Evolutionary conservation across 257 asterid species (phyloP).

Genomic region (Solanum microdontum): DNA sequence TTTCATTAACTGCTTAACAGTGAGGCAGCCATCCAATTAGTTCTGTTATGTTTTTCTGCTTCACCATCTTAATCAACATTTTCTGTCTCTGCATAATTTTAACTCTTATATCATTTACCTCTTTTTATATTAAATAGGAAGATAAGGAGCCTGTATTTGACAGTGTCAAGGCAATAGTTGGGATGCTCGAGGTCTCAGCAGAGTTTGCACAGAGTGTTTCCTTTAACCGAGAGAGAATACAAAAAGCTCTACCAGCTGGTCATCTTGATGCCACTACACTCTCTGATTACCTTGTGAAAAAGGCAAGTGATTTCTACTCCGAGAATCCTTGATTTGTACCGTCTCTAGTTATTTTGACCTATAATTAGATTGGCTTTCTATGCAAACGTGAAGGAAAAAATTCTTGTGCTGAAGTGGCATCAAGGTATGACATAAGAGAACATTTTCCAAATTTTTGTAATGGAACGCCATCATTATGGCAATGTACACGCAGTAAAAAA

Average conservation of each 20-base stretch:
- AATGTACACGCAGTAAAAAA: too few species aligned
- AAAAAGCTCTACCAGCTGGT: conserved; percentile 82
- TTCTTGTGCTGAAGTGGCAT: neutral
- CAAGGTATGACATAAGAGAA: neutral
- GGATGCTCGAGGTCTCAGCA: conserved; percentile 97
- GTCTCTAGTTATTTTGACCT: neutral
- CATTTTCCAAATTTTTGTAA: too few species aligned
- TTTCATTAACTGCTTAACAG: neutral
- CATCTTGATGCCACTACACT: conserved; percentile 98
- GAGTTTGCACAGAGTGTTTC: conserved; percentile 84
- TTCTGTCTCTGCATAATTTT: neutral
- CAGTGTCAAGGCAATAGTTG: conserved; percentile 75
- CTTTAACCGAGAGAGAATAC: conserved; percentile 58
- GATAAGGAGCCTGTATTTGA: conserved; percentile 96
- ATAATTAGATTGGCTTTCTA: neutral
- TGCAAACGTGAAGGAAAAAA: neutral
- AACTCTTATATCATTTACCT: neutral
- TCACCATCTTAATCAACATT: neutral
- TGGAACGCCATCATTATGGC: too few species aligned
- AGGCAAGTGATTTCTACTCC: conserved; percentile 33
- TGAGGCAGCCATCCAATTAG: neutral
- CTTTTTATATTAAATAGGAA: conserved; percentile 37
- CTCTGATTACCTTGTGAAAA: conserved; percentile 93
- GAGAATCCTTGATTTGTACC: neutral
- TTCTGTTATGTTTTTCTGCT: neutral